Evolutionary conservation across 352 stramenopile species (phyloP).

Genomic region (Phytophthora capsici): DNA sequence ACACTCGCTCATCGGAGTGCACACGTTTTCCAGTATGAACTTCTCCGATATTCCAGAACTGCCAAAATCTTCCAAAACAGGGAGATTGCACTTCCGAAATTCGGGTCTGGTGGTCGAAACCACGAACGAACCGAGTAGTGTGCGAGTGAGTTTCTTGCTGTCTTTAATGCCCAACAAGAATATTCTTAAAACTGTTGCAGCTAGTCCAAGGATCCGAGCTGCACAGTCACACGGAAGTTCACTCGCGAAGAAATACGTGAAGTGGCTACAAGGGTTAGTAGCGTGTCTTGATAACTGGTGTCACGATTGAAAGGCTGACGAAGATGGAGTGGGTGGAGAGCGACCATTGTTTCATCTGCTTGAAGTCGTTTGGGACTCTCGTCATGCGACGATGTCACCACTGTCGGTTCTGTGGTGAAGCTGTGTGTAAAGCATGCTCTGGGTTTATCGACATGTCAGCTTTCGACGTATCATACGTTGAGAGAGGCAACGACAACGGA

Average conservation of each 20-base stretch:
- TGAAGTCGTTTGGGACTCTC: conserved; percentile 60
- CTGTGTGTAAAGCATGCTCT: conserved; percentile 63
- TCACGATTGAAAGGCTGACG: conserved; percentile 26
- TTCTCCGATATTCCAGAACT: background rate
- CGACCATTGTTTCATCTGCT: conserved; percentile 61
- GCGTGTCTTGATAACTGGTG: conserved; percentile 35
- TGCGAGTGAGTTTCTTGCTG: conserved; percentile 58
- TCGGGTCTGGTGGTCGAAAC: conserved; percentile 52
- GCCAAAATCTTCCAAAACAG: background rate
- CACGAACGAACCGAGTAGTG: conserved; percentile 36
- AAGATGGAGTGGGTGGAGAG: conserved; percentile 52
- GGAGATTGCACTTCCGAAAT: conserved; percentile 23
- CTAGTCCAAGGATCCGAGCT: conserved; percentile 29
- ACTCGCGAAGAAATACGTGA: conserved; percentile 49
- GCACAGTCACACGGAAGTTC: conserved; percentile 24
- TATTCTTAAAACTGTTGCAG: conserved; percentile 39
- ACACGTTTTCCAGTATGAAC: background rate
- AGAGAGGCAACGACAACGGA: background rate
- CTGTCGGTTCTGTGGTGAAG: conserved; percentile 72
- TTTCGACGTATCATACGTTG: conserved; percentile 34
- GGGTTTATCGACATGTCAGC: conserved; percentile 52
- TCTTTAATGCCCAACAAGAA: conserved; percentile 51
- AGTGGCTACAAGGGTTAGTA: conserved; percentile 59
- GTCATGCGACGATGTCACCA: conserved; percentile 57
- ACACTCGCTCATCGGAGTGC: conserved; percentile 30